Evolutionary conservation across 2,329 filamentous ascomycete genomes (phyloP), one percentile per base, ranked within the genome.

Genomic region (Colletotrichum sp.): DNA sequence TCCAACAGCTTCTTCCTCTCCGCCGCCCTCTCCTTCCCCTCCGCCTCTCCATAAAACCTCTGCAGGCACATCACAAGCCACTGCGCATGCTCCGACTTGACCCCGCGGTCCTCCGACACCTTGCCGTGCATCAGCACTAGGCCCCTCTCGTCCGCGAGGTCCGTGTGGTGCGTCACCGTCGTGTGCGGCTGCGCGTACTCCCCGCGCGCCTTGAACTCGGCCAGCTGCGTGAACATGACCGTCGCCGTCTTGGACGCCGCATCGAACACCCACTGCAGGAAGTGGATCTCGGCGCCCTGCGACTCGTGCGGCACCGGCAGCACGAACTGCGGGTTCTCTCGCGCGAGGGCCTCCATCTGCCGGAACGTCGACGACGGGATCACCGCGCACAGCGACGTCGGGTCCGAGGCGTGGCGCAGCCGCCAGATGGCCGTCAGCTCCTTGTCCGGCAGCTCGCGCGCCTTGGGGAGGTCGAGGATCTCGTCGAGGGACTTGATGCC

Each of bases 241-340:
- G 94, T 95, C 74, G 90, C 91, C 5, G 92, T 93, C 75, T 89
- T 86, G 21, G 89, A 90, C 72, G 87, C 86, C 26, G 85, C 86
- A 75, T 98, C 96, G 85, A 98, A 98, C 0, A 94, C 94, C 95
- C 97, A 99, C 85, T 99, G 96, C 77, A 99, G 86, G 84, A 98
- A 98, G 85, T 99, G 97, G 61, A 99, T 96, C 84, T 98, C 97
- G 62, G 96, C 95, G 67, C 95, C 95, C 78, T 88, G 88, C 28
- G 84, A 86, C 62, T 86, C 85, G 84, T 90, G 94, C 78, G 94
- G 94, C 8, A 98, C 90, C 0, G 97, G 97, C 2, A 99, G 91
- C 71, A 99, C 93, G 86, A 99, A 99, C 79, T 96, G 93, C 16
- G 97, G 97, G 83, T 96, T 91, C 67, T 88, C 87, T 77, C 92